Evolutionary conservation across 2,329 filamentous ascomycete genomes (phyloP), one percentile per base, ranked within the genome.

Genomic region (Cordyceps cicadae): DNA sequence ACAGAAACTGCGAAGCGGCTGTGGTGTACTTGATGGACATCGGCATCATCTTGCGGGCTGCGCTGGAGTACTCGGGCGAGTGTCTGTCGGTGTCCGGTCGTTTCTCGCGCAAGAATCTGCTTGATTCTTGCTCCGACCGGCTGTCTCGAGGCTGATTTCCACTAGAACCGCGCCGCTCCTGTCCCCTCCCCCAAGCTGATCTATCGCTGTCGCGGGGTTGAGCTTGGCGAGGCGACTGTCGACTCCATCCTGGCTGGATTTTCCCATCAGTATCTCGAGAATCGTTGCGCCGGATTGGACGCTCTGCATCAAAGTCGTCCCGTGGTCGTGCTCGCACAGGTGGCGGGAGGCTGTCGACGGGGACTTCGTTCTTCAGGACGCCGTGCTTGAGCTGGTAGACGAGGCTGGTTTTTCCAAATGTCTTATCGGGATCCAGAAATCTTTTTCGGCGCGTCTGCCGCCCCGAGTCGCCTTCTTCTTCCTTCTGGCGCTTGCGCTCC

Each of bases 1-100:
- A 97, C 2, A 99, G 78, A 67, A 97, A 97, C 63, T 96, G 88
- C 0, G 92, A 96, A 5, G 90, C 90, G 0, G 93, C 88, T 0
- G 91, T 95, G 0, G 90, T 91, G 70, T 93, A 85, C 53, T 74
- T 72, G 62, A 76, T 64, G 1, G 68, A 73, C 68, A 75, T 70
- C 11, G 71, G 66, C 70, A 74, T 74, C 70, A 73, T 70, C 37
- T 65, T 68, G 34, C 56, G 34, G 15, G 48, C 49, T 7, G 49
- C 43, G 24, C 19, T 19, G 11, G 49, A 50, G 34, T 26, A 26
- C 17, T 45, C 11, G 14, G 17, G 3, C 7, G 50, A 32, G 9
- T 49, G 32, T 34, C 24, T 49, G 45, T 34, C 43, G 32, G 15
- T n/a, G 6, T 15, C 19, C 7, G 19, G 29, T 24, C 37, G 34